Conservation (phyloP, 2,329 filamentous ascomycete genomes). For the Teratosphaeria zuluensis region DNA sequence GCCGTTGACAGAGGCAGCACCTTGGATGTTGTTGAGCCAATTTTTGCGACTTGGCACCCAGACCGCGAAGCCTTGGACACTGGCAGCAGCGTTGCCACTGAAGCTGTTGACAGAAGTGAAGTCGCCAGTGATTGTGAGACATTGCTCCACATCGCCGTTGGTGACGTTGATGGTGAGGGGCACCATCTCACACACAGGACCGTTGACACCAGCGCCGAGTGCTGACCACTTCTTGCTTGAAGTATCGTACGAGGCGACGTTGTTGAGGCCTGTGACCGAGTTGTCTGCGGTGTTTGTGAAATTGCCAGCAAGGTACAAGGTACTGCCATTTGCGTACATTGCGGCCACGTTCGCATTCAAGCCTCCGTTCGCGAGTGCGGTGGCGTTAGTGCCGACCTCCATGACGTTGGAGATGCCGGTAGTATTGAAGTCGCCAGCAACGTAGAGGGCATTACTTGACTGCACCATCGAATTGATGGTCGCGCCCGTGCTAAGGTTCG, state of each 20-base stretch:
- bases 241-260: slow-evolving; percentile 68
- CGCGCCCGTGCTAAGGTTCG: slow-evolving; percentile 56
- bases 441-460: slow-evolving; percentile 56
- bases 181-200: slow-evolving; percentile 63
- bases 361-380: slow-evolving; percentile 57
- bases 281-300: slow-evolving; percentile 66
- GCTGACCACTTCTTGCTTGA: slow-evolving; percentile 61
- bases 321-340: slow-evolving; percentile 56
- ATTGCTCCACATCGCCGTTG: slow-evolving; percentile 53
- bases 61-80: slow-evolving; percentile 69
- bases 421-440: slow-evolving; percentile 77
- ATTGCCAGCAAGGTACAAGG: slow-evolving; percentile 71
- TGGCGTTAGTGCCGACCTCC: slow-evolving; percentile 55
- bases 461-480: slow-evolving; percentile 60
- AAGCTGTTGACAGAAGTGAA: slow-evolving; percentile 68
- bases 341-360: slow-evolving; percentile 69
- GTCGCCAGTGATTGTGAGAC: slow-evolving; percentile 68
- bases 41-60: slow-evolving; percentile 81
- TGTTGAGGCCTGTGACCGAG: slow-evolving; percentile 55
- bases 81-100: slow-evolving; percentile 49
- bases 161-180: slow-evolving; percentile 73
- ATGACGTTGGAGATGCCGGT: slow-evolving; percentile 64
- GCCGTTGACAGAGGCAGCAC: slow-evolving; percentile 59
- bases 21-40: slow-evolving; percentile 72
- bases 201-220: slow-evolving; percentile 78